Evolutionary conservation across 2,329 filamentous ascomycete genomes (phyloP).

Genomic region (Leptographium radiaticola): DNA sequence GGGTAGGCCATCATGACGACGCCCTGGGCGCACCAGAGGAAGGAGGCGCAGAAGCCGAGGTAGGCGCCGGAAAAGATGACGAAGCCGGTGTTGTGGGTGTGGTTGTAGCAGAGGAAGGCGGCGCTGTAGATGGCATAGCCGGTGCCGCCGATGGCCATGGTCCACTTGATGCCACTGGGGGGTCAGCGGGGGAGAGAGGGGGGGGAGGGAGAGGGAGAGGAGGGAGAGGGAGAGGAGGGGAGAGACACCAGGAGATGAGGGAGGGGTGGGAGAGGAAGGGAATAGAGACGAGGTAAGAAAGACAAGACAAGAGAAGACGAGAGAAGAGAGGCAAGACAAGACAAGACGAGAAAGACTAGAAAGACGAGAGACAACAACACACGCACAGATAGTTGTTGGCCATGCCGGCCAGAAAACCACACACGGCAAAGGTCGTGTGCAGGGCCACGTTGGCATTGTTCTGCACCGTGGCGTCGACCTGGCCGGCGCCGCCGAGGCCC

Average conservation of each 20-base stretch:
- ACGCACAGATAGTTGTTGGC: not conserved
- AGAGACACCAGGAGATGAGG: too few relatives aligned
- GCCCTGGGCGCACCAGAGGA: slow-evolving; percentile 66
- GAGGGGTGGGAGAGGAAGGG: too few relatives aligned
- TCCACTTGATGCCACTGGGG: slow-evolving; percentile 19
- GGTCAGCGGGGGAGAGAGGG: slow-evolving; percentile 57
- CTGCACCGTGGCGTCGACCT: slow-evolving; percentile 35
- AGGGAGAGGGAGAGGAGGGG: too few relatives aligned
- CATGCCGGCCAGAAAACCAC: slow-evolving; percentile 23
- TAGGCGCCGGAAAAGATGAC: slow-evolving; percentile 61
- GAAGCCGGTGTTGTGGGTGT: slow-evolving; percentile 52
- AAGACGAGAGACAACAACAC: too few relatives aligned
- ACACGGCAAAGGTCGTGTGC: slow-evolving; percentile 37
- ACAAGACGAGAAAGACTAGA: too few relatives aligned
- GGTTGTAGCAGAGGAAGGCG: slow-evolving; percentile 53
- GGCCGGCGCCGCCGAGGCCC: slow-evolving; percentile 22
- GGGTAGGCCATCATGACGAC: slow-evolving; percentile 56
- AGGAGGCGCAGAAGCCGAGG: slow-evolving; percentile 59
- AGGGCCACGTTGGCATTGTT: slow-evolving; percentile 57
- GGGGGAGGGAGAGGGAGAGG: slow-evolving; percentile 15
- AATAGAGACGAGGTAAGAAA: too few relatives aligned
- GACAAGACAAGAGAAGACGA: too few relatives aligned
- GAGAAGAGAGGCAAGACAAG: too few relatives aligned
- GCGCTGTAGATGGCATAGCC: slow-evolving; percentile 61
- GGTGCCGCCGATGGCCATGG: slow-evolving; percentile 17